Conservation (phyloP, 1,284 basidiomycete species). For the Coniophora puteana region DNA sequence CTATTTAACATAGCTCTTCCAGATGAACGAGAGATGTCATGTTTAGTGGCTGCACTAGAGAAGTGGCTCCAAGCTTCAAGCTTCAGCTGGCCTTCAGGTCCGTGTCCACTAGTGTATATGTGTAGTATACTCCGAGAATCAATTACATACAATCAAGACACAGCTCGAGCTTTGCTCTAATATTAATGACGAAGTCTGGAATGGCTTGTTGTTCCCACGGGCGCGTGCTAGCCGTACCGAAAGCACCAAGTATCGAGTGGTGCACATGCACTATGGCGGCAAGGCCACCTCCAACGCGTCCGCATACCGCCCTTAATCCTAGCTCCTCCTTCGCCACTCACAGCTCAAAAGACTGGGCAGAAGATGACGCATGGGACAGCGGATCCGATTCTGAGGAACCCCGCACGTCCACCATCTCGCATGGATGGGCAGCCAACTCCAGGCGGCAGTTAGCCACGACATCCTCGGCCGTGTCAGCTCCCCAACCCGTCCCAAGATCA, state of each 20-base stretch:
- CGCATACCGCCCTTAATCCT: constrained; percentile 70
- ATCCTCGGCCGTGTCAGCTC: constrained; percentile 42
- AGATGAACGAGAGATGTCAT: too few relatives aligned
- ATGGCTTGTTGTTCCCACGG: too few relatives aligned
- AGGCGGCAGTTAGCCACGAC: constrained; percentile 26
- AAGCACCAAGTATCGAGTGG: too few relatives aligned
- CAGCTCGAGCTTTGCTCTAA: too few relatives aligned
- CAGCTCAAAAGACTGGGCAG: constrained; percentile 60
- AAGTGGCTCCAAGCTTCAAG: too few relatives aligned
- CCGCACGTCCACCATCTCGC: constrained; percentile 42
- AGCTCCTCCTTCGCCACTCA: constrained; percentile 48
- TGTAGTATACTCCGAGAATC: too few relatives aligned
- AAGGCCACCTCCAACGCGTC: constrained; percentile 70
- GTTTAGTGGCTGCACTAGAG: too few relatives aligned
- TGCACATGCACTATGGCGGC: constrained; percentile 52
- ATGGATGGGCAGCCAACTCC: constrained; percentile 41
- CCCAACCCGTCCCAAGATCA: constrained; percentile 52
- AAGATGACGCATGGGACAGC: constrained; percentile 90
- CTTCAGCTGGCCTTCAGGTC: too few relatives aligned
- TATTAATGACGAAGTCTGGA: too few relatives aligned
- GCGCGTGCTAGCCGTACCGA: constrained; percentile 14
- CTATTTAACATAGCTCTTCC: too few relatives aligned
- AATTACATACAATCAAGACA: too few relatives aligned
- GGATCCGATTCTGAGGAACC: constrained; percentile 78
- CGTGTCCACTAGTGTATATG: too few relatives aligned